Evolutionary conservation across 805 yeast genomes (phyloP), one percentile per base, ranked within the genome.

Genomic region (Kuraishia cidri): DNA sequence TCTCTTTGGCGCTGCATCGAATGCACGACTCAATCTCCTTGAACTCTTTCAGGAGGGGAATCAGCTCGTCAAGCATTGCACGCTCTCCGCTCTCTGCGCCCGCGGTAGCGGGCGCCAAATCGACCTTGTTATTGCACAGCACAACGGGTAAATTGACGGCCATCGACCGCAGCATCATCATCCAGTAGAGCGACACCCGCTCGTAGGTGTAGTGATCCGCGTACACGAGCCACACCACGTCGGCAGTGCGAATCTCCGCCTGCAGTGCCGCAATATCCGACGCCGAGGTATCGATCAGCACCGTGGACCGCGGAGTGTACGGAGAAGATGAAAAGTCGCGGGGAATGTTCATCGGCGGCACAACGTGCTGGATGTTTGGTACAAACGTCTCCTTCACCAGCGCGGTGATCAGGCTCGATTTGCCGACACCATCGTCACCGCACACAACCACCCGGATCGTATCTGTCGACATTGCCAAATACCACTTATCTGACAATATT

Each of bases 71-170:
- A 24, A 74, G 68, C 26, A 75, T 65, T 1, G 62, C 50, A 6
- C 62, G 56, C 23, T 69, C 72, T 1, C 71, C 58, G 29, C 70
- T 73, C 11, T 59, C 46, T 0, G 63, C 54, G 1, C 48, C 37
- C 36, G 20, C 24, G 11, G 25, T 20, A 24, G 18, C 22, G 25
- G 20, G 28, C 5, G 29, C 37, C 6, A 52, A 41, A 36, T 83
- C 94, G 13, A 78, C 66, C 46, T 85, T 87, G 54, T 87, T 92
- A 34, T 88, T 87, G 55, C 94, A 81, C 3, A 92, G 60, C 1
- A 92, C 85, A n/a, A 92, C 79, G 0, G 99, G 98, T 10, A 90
- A 55, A 48, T 92, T 92, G 36, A 90, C 86, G 3, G 98, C 99
- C 69, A 86, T 66, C 1, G 95, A 84, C 39, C 99, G 66, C 46